phyloP scores from a whole-genome alignment of 495 filamentous ascomycete species.

The Daldinia childiae region DNA sequence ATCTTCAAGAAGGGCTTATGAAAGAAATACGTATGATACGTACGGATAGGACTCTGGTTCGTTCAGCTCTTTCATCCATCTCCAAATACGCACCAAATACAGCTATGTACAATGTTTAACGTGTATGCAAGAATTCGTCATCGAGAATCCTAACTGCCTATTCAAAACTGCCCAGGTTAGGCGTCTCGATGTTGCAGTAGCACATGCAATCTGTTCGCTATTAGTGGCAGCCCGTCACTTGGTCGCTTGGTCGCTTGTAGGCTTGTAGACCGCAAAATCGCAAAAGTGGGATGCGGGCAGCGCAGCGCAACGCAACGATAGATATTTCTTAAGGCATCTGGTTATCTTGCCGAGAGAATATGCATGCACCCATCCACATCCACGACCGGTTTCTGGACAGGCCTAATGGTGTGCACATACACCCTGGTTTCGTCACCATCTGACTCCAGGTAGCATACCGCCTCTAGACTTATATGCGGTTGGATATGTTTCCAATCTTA shows the following conservation, averaged over 20 bases:
- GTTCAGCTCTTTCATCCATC: neutral
- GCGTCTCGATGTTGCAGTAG: conserved; percentile 23
- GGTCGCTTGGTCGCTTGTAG: too few species aligned
- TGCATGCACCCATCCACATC: conserved; percentile 28
- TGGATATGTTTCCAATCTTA: conserved; percentile 32
- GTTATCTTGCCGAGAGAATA: conserved; percentile 41
- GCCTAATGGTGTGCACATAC: conserved; percentile 39
- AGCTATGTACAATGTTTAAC: neutral
- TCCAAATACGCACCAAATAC: neutral
- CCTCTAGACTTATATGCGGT: conserved; percentile 10
- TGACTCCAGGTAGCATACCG: conserved; percentile 38
- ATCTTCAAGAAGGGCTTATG: conserved; percentile 20
- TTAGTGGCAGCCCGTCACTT: conserved; percentile 28
- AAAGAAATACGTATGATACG: conserved; percentile 3
- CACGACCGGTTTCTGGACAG: conserved; percentile 27
- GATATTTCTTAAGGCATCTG: conserved; percentile 30
- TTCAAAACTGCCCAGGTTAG: neutral
- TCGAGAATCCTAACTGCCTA: neutral
- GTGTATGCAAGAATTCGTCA: conserved; percentile 3
- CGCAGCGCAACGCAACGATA: conserved; percentile 20
- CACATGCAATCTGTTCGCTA: conserved; percentile 30
- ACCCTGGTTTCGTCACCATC: conserved; percentile 41
- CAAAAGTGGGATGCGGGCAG: conserved; percentile 28
- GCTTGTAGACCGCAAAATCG: conserved; percentile 12
- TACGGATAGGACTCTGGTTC: neutral